phyloP scores from a whole-genome alignment of 371 early-diverging fungal genomes.

The Mucor velutinosus region DNA sequence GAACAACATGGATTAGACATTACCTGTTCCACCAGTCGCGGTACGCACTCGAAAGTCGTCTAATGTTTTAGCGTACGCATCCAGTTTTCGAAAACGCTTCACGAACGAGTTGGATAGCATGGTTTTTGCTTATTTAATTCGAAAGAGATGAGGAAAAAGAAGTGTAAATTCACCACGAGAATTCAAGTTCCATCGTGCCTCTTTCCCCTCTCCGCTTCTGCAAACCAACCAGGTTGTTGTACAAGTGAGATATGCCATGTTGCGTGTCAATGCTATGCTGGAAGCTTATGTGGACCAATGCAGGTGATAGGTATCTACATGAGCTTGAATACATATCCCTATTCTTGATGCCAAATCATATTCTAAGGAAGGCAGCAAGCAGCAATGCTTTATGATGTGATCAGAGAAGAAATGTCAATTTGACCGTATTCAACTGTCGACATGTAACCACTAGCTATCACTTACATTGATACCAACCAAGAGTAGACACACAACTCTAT shows the following conservation, averaged over 20 bases:
- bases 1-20: not conserved
- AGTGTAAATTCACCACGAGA: not conserved
- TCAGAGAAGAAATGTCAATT: not conserved
- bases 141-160: not conserved
- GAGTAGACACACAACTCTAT: too few relatives aligned
- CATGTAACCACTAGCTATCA: not conserved
- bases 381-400: not conserved
- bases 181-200: not conserved
- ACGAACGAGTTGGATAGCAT: slow-evolving; percentile 43
- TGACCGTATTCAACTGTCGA: not conserved
- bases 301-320: too few relatives aligned
- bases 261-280: not conserved
- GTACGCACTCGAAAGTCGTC: slow-evolving; percentile 95
- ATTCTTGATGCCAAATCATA: not conserved
- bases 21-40: slow-evolving; percentile 85
- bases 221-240: not conserved
- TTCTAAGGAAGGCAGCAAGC: not conserved
- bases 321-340: too few relatives aligned
- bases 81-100: slow-evolving; percentile 70
- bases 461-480: too few relatives aligned
- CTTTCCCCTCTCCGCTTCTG: not conserved
- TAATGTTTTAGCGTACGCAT: slow-evolving; percentile 97
- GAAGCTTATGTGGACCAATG: not conserved
- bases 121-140: not conserved
- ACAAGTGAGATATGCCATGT: not conserved